Evolutionary conservation across 345 rosid genomes (phyloP), one percentile per base, ranked within the genome.

Genomic region (Geranium rotundifolium): DNA sequence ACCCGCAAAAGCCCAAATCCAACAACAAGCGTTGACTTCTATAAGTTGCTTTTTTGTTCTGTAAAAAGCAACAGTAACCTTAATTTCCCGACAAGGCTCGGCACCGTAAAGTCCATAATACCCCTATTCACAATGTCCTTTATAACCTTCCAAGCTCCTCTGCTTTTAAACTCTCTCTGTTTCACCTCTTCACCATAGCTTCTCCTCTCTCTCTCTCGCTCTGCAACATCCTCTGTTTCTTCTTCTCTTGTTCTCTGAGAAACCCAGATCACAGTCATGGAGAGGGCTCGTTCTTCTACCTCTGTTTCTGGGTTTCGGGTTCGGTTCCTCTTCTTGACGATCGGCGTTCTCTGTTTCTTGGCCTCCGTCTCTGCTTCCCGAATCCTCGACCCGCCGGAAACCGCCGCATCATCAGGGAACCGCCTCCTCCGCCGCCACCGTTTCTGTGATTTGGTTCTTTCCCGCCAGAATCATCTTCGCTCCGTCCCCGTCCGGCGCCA

Each of bases 401-500:
- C 37, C 59, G 17, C 29, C 59, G 7, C 72, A 65, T 61, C 39
- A 65, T 37, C n/a, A 71, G 18, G 63, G 69, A 56, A 61, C 63
- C 78, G 50, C 60, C 63, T 16, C 57, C 16, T 58, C 59, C 62
- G 20, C 56, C 63, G 29, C 56, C 62, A 3, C 54, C 63, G 16
- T 73, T 68, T 76, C 63, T 82, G 85, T 19, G 62, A 63, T 37
- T 76, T 80, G 8, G 52, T 46, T 69, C 67, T 76, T 41, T 59
- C 75, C 15, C 60, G 18, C 4, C 29, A 66, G 30, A 39, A 65
- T 15, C 64, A 70, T 10, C 81, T 75, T 37, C 75, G 27, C 27
- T 23, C 75, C 20, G 57, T 72, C 37, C 82, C 87, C 76, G 59
- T 72, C 67, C 79, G 67, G n/a, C 65, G 80, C 9, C 79, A 71